Evolutionary conservation across 495 filamentous ascomycete species (phyloP).

Genomic region (Stereocaulon alpinum): DNA sequence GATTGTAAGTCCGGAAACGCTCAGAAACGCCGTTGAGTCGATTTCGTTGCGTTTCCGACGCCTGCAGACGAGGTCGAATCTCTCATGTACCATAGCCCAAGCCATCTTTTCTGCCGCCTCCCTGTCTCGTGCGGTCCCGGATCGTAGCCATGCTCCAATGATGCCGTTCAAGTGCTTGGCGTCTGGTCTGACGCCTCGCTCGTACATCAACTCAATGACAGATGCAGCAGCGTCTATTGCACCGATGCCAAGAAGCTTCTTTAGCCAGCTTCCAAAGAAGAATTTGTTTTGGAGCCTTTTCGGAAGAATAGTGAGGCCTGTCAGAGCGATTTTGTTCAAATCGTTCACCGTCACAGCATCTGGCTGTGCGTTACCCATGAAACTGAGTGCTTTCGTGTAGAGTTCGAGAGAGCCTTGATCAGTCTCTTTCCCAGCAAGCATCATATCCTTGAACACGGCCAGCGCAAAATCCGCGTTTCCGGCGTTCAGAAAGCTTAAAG

Average conservation of each 20-base stretch:
- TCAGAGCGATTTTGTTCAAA: constrained; percentile 42
- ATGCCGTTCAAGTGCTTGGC: constrained; percentile 65
- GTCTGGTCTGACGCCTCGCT: constrained; percentile 51
- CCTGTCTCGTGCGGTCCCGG: constrained; percentile 39
- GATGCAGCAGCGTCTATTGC: constrained; percentile 57
- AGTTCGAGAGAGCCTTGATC: constrained; percentile 39
- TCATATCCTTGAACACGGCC: constrained; percentile 74
- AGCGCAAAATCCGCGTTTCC: constrained; percentile 52
- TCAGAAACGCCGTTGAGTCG: neutral
- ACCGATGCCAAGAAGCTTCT: constrained; percentile 63
- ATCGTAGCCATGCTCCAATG: constrained; percentile 62
- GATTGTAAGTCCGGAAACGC: constrained; percentile 20
- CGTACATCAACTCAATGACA: constrained; percentile 58
- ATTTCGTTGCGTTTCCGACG: constrained; percentile 19
- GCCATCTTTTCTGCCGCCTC: constrained; percentile 57
- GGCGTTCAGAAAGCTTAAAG: constrained; percentile 49
- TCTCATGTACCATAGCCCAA: constrained; percentile 65
- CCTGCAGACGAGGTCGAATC: constrained; percentile 47
- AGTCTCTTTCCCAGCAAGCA: constrained; percentile 50
- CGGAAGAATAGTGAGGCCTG: constrained; percentile 45
- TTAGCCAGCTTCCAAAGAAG: constrained; percentile 74
- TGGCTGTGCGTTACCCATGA: constrained; percentile 39
- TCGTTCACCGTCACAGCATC: constrained; percentile 36
- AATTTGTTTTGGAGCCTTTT: constrained; percentile 59
- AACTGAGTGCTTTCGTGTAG: constrained; percentile 35